Evolutionary conservation across 176 grass and related monocot genomes (phyloP), one percentile per base, ranked within the genome.

Genomic region (Melocanna baccifera): DNA sequence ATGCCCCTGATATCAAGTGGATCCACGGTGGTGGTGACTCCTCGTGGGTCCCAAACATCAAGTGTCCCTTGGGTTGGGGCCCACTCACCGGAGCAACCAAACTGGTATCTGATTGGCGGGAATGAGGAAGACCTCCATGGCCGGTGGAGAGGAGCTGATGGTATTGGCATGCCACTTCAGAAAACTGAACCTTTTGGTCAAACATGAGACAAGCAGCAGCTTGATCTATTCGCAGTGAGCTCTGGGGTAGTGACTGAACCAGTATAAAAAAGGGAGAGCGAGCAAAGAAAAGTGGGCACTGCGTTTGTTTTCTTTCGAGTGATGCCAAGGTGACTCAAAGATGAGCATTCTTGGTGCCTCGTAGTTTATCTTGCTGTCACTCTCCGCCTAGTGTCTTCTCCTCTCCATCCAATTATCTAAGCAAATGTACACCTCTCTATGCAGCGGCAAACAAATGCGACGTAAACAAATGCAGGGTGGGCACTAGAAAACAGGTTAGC

Each of bases 161-260:
- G 41, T 63, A 78, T 87, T 87, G 76, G 75, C 85, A 84, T 81
- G 85, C 85, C 89, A 81, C 85, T 81, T 87, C 16, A 91, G 61
- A 91, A 76, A 30, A 84, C 43, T 12, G 37, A 6, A 62, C 53
- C 76, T 74, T 91, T 81, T 76, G 75, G 80, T 91, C 85, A 87
- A 87, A 75, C 58, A 80, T 53, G 75, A 69, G 69, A 32, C 81
- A 91, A 75, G 74, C 63, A 56, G 81, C 77, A 70, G 59, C 75
- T 84, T 84, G 5, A 84, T 84, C 1, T 84, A 84, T 63, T 84
- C 22, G 61, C 81, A 69, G 43, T 80, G 75, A 51, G 62, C 85
- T 87, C 62, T 71, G 69, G 65, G 81, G 53, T 86, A 87, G 89
- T 84, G 89, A 91, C 81, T n/a, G 62, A 91, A 91, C 43, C 62